These are phyloP conservation scores for Schizosaccharomyces versatilis DNA, from an alignment of 1,139 yeast genomes.

Conservation along the genomic window DNA sequence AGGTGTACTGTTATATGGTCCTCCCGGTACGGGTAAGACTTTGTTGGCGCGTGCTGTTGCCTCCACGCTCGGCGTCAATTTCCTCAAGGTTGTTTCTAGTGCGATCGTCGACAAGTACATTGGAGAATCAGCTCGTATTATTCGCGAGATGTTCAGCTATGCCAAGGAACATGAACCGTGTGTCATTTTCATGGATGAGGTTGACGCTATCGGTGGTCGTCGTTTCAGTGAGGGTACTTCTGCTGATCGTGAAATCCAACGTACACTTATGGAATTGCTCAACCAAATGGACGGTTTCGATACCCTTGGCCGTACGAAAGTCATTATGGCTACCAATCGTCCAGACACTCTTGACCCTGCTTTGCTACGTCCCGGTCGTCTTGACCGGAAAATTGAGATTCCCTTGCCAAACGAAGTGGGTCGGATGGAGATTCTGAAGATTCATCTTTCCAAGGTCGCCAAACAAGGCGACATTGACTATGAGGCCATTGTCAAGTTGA, in stretches of 20 bases:
- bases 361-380: slow-evolving; percentile 87
- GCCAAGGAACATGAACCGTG: slow-evolving; percentile 98
- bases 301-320: slow-evolving; percentile 87
- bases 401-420: slow-evolving; percentile 94
- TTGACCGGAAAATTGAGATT: slow-evolving; percentile 91
- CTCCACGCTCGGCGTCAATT: slow-evolving; percentile 94
- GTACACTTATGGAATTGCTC: slow-evolving; percentile 91
- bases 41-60: slow-evolving; percentile 93
- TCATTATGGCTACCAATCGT: slow-evolving; percentile 97
- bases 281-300: slow-evolving; percentile 99
- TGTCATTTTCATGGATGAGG: slow-evolving; percentile 96
- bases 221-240: slow-evolving; percentile 96
- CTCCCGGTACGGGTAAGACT: slow-evolving; percentile 98
- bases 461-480: slow-evolving; percentile 93
- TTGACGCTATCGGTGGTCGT: slow-evolving; percentile 97
- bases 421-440: slow-evolving; percentile 79
- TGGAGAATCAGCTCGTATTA: slow-evolving; percentile 91
- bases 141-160: slow-evolving; percentile 95
- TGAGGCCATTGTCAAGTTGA: slow-evolving; percentile 92
- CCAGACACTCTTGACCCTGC: slow-evolving; percentile 99
- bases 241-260: slow-evolving; percentile 96
- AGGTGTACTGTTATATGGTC: slow-evolving; percentile 90
- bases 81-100: slow-evolving; percentile 91
- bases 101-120: slow-evolving; percentile 96
- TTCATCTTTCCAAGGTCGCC: slow-evolving; percentile 67